Conservation (phyloP, 257 asterid species). For the Rubia yunnanensis region DNA sequence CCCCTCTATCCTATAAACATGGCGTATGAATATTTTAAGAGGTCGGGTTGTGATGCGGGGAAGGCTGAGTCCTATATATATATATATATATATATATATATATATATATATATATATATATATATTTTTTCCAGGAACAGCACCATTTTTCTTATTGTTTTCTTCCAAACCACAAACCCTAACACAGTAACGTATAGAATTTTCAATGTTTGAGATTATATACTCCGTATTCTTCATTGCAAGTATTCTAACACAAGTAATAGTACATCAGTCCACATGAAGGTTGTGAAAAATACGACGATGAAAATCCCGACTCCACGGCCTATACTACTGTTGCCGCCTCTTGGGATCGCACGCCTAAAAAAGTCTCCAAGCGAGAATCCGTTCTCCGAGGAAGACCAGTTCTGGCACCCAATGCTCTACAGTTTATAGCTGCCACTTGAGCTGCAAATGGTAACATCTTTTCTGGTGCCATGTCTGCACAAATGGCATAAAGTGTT, state of each 20-base stretch:
- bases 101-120: too few relatives aligned
- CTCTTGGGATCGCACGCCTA: slow-evolving; percentile 48
- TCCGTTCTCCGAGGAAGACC: slow-evolving; percentile 67
- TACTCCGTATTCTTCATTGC: slow-evolving; percentile 15
- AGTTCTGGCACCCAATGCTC: slow-evolving; percentile 84
- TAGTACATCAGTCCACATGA: slow-evolving; percentile 62
- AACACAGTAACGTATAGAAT: too few relatives aligned
- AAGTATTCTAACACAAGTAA: slow-evolving; percentile 32
- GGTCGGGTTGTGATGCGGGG: too few relatives aligned
- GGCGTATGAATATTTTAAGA: too few relatives aligned
- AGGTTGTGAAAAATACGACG: slow-evolving; percentile 25
- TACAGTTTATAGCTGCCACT: slow-evolving; percentile 92
- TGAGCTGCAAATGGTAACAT: slow-evolving; percentile 93
- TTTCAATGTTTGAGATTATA: not conserved
- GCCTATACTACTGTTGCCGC: slow-evolving; percentile 12
- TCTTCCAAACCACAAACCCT: too few relatives aligned
- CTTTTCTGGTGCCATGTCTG: slow-evolving; percentile 71
- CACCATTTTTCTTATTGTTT: too few relatives aligned
- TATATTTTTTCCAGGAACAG: too few relatives aligned
- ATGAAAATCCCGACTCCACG: slow-evolving; percentile 46
- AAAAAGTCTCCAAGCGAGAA: slow-evolving; percentile 65
- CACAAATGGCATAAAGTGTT: slow-evolving; percentile 75
- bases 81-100: too few relatives aligned
- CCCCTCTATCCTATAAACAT: too few relatives aligned
- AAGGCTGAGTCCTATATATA: too few relatives aligned